phyloP scores from a whole-genome alignment of 192 early-diverging fungal species.

The Coemansia sp. region DNA sequence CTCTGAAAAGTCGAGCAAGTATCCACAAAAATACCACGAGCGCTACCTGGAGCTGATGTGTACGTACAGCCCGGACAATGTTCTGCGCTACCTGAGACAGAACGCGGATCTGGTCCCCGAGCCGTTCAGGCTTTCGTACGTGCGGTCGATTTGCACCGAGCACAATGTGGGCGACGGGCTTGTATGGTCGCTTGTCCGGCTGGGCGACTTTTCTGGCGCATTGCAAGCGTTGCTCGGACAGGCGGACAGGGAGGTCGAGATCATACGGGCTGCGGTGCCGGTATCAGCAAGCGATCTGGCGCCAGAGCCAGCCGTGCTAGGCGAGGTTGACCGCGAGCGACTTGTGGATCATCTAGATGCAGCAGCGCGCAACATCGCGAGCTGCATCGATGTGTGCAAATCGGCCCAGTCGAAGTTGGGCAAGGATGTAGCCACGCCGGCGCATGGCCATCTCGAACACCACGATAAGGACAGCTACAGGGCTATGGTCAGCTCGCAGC shows the following conservation, averaged over 20 bases:
- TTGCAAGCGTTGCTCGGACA: slow-evolving; percentile 34
- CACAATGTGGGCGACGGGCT: slow-evolving; percentile 37
- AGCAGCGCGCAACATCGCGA: slow-evolving; percentile 24
- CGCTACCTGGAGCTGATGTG: slow-evolving; percentile 53
- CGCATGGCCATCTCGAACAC: not conserved
- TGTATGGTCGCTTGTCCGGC: slow-evolving; percentile 47
- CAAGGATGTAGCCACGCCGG: slow-evolving; percentile 15
- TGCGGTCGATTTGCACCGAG: slow-evolving; percentile 32
- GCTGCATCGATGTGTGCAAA: slow-evolving; percentile 45
- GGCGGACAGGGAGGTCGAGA: slow-evolving; percentile 32
- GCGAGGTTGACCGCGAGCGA: slow-evolving; percentile 43
- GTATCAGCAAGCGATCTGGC: not conserved
- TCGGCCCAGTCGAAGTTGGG: slow-evolving; percentile 33
- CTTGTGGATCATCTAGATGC: slow-evolving; percentile 36
- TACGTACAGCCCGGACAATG: slow-evolving; percentile 28
- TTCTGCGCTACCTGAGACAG: slow-evolving; percentile 36
- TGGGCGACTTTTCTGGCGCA: slow-evolving; percentile 53
- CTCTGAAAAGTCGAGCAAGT: slow-evolving; percentile 18
- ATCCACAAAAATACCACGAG: slow-evolving; percentile 44
- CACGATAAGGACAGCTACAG: slow-evolving; percentile 30
- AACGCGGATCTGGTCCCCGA: slow-evolving; percentile 39
- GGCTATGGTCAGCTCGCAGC: slow-evolving; percentile 34
- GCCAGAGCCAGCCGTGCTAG: slow-evolving; percentile 6
- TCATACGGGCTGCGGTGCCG: slow-evolving; percentile 23
- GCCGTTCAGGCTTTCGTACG: slow-evolving; percentile 38